phyloP scores from a whole-genome alignment of 805 yeast species.

The Candida chauliodis region DNA sequence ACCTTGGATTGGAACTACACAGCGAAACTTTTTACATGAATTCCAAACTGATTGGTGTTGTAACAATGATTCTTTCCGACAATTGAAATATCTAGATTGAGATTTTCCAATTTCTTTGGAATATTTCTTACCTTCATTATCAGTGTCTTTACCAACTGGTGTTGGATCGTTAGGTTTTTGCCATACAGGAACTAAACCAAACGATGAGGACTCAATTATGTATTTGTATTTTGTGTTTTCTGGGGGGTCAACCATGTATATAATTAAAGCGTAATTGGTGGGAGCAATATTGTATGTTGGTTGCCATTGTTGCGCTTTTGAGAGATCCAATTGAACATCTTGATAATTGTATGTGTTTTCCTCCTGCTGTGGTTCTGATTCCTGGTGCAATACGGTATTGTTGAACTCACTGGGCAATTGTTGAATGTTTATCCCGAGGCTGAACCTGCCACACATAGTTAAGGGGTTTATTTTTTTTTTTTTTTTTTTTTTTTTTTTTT shows the following conservation, averaged over 20 bases:
- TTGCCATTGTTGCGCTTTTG: conserved; percentile 2
- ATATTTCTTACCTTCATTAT: conserved; percentile 16
- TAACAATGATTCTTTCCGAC: conserved; percentile 60
- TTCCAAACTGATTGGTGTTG: conserved; percentile 57
- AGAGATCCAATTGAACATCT: conserved; percentile 4
- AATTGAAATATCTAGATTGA: conserved; percentile 63
- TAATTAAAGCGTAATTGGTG: conserved; percentile 47
- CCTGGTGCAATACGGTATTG: conserved; percentile 17
- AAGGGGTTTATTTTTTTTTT: not conserved
- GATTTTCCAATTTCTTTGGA: conserved; percentile 30
- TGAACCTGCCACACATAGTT: conserved; percentile 61
- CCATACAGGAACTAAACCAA: conserved; percentile 80
- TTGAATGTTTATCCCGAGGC: conserved; percentile 35
- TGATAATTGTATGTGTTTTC: conserved; percentile 10
- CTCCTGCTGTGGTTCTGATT: conserved; percentile 1
- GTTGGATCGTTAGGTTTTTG: conserved; percentile 40
- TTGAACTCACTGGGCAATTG: conserved; percentile 28
- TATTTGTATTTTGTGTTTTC: conserved; percentile 14
- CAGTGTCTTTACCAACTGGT: conserved; percentile 17
- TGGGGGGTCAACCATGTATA: conserved; percentile 15
- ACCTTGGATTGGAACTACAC: conserved; percentile 77
- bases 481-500: not conserved
- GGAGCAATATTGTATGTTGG: conserved; percentile 63
- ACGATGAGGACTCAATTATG: conserved; percentile 55
- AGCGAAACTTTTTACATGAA: conserved; percentile 47